These are phyloP conservation scores for Debaryomyces fabryi DNA, from an alignment of 1,139 yeast genomes.

Conservation along the genomic window DNA sequence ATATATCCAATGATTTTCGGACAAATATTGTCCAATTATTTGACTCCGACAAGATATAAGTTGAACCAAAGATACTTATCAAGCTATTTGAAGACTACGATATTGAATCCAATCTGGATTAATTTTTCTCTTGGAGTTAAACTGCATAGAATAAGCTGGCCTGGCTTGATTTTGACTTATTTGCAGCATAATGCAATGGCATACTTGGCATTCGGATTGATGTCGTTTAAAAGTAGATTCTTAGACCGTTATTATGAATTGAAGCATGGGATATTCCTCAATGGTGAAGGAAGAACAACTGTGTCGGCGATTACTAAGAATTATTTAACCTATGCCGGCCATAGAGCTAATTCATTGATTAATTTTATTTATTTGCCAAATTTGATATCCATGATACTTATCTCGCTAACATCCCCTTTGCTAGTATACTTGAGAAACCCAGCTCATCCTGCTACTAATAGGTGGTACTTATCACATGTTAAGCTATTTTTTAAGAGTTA, in stretches of 20 bases:
- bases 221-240: constrained; percentile 28
- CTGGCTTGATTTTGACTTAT: constrained; percentile 31
- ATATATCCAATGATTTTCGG: constrained; percentile 42
- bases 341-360: constrained; percentile 34
- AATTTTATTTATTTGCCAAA: constrained; percentile 44
- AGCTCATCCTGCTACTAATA: constrained; percentile 9
- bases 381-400: constrained; percentile 36
- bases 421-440: constrained; percentile 24
- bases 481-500: constrained; percentile 38
- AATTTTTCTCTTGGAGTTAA: constrained; percentile 37
- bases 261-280: constrained; percentile 21
- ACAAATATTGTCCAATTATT: constrained; percentile 45
- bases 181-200: constrained; percentile 29
- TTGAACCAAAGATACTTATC: constrained; percentile 43
- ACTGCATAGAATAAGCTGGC: constrained; percentile 33
- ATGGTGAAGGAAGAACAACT: neutral
- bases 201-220: constrained; percentile 22
- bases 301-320: constrained; percentile 15
- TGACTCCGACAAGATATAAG: constrained; percentile 44
- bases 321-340: constrained; percentile 25
- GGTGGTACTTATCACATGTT: constrained; percentile 19
- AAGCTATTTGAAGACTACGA: constrained; percentile 31
- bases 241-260: constrained; percentile 33
- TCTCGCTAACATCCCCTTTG: constrained; percentile 39
- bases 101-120: constrained; percentile 49